Base-by-base conservation (phyloP, 768 basidiomycete genomes). In the Collybiopsis confluens region DNA sequence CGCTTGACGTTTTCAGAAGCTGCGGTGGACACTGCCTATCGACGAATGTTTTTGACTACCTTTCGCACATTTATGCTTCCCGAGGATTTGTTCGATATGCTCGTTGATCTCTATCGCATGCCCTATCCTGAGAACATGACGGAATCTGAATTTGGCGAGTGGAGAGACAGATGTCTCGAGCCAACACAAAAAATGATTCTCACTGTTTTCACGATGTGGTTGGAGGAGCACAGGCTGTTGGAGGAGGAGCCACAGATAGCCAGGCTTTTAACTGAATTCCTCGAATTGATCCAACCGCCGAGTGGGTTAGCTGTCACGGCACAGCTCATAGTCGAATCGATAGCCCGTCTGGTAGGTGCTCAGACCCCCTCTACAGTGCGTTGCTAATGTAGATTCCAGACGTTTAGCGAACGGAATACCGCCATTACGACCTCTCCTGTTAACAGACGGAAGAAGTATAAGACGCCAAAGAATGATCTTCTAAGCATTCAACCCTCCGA, bases 41-140 rank as follows among this genome's bases (percentile, higher is more conserved):
- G 76, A 24, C 73, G 76, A 28, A 76, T 81, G n/a, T 95, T 96
- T 71, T 74, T 95, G 42, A 84, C 82, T 68, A 94, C 92, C 15
- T 92, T 90, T 70, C 78, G 84, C 50, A 88, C 90, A 0, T 92
- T 95, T 64, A 85, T 82, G 23, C 81, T 81, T 5, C 79, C 89
- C 2, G 78, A 83, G 38, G 71, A 76, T 38, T 68, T 95, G 2
- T 84, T 92, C 58, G 83, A 88, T 27, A 69, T 82, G 46, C 79
- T 95, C 27, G 69, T 84, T 16, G 76, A 81, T 36, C 77, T 81
- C 15, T 93, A 85, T 68, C 69, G 78, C 52, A 76, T 82, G 64
- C 71, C 75, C 36, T 69, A 66, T 36, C 78, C 81, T 9, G 77
- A 80, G 33, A 61, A 56, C 1, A 70, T 90, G 20, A 73, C 68